Conservation (phyloP, 2,329 filamentous ascomycete species). For the Endocalyx cinctus region DNA sequence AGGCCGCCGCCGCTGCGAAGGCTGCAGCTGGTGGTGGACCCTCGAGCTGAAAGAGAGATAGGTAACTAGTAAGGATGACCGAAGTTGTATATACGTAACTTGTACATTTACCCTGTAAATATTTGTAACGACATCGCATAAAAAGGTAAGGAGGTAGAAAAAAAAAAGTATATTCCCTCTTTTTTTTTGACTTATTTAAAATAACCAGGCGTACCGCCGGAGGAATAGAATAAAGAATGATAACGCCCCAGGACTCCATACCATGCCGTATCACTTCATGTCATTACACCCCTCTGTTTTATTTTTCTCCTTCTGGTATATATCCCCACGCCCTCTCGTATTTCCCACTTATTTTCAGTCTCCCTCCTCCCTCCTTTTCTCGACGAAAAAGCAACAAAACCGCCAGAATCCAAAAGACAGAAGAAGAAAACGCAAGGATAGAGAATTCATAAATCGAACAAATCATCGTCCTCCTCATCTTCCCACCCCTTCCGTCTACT, state of each 20-base stretch:
- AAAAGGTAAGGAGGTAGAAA: no score
- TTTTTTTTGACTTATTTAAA: no score
- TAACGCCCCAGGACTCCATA: slow-evolving; percentile 18
- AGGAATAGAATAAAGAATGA: background rate
- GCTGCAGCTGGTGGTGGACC: slow-evolving; percentile 11
- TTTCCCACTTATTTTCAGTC: slow-evolving; percentile 1
- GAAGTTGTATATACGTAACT: no score
- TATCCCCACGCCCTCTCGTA: background rate
- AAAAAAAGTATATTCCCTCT: no score
- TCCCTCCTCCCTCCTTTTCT: no score
- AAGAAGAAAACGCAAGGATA: no score
- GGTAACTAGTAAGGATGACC: background rate
- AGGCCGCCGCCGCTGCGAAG: slow-evolving; percentile 33
- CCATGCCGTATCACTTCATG: slow-evolving; percentile 12
- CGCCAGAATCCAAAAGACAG: no score
- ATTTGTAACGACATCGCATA: no score
- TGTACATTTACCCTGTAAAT: no score
- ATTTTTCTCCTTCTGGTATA: background rate
- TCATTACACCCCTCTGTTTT: background rate
- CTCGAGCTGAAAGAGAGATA: background rate
- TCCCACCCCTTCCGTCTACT: slow-evolving; percentile 77
- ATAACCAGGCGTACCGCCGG: no score
- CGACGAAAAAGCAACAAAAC: no score
- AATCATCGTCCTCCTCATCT: slow-evolving; percentile 77
- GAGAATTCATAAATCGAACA: slow-evolving; percentile 64